Percentiles rank a stretch among this genome's conserved stretches.
Evolutionary conservation across 352 stramenopile species (phyloP).

Genomic region (Globisporangium echinulatum): DNA sequence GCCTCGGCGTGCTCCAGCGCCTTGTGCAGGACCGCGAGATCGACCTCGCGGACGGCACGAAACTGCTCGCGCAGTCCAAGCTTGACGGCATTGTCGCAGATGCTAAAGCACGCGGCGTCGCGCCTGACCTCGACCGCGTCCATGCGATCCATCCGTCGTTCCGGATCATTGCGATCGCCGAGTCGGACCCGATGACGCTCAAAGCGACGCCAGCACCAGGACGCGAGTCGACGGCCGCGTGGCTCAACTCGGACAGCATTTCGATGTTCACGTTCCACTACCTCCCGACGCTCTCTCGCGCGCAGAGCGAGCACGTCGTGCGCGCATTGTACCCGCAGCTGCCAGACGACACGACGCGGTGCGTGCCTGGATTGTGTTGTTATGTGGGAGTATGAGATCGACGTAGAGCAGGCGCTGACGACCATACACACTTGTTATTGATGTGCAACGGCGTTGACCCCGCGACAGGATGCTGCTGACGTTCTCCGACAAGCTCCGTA

Average conservation of each 20-base stretch:
- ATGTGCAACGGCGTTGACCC: too few species aligned
- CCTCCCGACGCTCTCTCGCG: constrained; percentile 28
- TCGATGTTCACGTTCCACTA: constrained; percentile 75
- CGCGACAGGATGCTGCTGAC: constrained; percentile 34
- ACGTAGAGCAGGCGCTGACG: too few species aligned
- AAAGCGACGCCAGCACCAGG: constrained; percentile 23
- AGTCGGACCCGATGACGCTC: constrained; percentile 35
- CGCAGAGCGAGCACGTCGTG: constrained; percentile 49
- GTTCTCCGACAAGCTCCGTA: constrained; percentile 48
- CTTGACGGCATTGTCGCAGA: constrained; percentile 42
- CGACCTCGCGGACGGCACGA: constrained; percentile 84
- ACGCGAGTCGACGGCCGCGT: constrained; percentile 43
- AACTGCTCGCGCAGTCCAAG: constrained; percentile 57
- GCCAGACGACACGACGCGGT: constrained; percentile 48
- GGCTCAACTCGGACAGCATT: constrained; percentile 74
- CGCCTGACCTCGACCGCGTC: constrained; percentile 22
- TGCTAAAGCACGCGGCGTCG: constrained; percentile 13
- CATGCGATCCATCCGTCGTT: constrained; percentile 85
- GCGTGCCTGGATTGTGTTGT: constrained; percentile 1
- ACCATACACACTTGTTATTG: too few species aligned
- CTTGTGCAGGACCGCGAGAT: constrained; percentile 88
- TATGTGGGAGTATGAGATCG: neutral
- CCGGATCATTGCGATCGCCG: constrained; percentile 82
- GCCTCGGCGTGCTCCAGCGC: constrained; percentile 81
- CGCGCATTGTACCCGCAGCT: constrained; percentile 42